These are phyloP conservation scores for Vigna hirtella DNA, from an alignment of 306 rosid species.

Conservation along the genomic window DNA sequence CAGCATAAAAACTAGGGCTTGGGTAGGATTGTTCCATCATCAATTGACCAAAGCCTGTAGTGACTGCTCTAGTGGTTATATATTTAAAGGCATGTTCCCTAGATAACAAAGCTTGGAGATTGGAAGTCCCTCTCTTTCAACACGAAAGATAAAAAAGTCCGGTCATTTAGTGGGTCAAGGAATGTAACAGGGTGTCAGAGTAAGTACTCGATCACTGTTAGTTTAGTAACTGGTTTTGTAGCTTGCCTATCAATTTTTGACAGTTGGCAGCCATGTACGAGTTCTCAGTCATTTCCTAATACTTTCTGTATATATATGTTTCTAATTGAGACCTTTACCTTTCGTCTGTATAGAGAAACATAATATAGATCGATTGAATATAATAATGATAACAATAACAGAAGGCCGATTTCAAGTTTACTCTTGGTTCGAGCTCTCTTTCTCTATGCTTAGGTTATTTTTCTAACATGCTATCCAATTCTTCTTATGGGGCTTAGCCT, in stretches of 20 bases:
- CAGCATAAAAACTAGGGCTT: background rate
- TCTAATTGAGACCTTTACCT: too few relatives aligned
- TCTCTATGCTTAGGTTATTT: too few relatives aligned
- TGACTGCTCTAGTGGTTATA: background rate
- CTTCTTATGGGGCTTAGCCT: too few relatives aligned
- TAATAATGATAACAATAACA: background rate
- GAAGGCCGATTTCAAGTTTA: too few relatives aligned
- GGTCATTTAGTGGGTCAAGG: background rate
- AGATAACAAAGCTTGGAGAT: background rate
- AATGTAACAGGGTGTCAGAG: background rate
- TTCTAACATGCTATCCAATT: too few relatives aligned
- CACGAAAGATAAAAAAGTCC: background rate
- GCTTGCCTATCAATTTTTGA: background rate
- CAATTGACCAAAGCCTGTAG: background rate
- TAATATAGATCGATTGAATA: background rate
- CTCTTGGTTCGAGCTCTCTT: too few relatives aligned
- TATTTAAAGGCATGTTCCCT: background rate
- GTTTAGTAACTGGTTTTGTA: background rate
- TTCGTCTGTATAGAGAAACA: background rate
- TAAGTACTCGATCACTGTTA: background rate
- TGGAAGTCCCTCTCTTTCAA: background rate
- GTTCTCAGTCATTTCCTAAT: too few relatives aligned
- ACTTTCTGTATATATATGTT: too few relatives aligned
- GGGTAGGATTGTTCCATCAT: background rate
- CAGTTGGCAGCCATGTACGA: too few relatives aligned